Conservation (phyloP, 331 rosid genomes). For the Ulmus americana region DNA sequence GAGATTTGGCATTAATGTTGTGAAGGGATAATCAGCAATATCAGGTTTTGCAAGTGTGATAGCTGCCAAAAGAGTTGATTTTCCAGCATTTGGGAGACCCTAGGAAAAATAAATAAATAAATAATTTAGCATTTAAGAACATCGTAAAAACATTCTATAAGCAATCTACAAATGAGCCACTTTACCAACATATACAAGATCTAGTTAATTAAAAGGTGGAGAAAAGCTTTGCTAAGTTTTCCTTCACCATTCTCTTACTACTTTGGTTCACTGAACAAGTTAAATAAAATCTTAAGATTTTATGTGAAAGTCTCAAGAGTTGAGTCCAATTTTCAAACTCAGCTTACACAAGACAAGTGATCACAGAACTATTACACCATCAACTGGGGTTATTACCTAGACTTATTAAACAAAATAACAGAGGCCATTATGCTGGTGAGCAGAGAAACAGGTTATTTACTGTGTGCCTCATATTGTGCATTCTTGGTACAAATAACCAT, state of each 20-base stretch:
- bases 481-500: background rate
- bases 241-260: background rate
- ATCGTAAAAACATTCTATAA: background rate
- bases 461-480: background rate
- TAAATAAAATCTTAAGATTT: background rate
- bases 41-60: constrained; percentile 89
- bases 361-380: background rate
- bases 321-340: background rate
- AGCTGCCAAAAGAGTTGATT: constrained; percentile 88
- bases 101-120: constrained; percentile 27
- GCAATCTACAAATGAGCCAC: background rate
- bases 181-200: no score
- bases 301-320: background rate
- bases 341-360: background rate
- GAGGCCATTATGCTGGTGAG: background rate
- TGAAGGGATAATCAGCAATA: constrained; percentile 91
- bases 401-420: background rate
- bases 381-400: background rate
- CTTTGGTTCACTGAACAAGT: background rate
- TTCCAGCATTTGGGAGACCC: constrained; percentile 99
- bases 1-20: constrained; percentile 94
- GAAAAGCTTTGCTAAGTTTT: no score
- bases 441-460: background rate
- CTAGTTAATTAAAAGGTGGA: no score
- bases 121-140: constrained; percentile 18